Evolutionary conservation across 1,139 yeast genomes (phyloP).

Genomic region (Citeromyces hawaiiensis): DNA sequence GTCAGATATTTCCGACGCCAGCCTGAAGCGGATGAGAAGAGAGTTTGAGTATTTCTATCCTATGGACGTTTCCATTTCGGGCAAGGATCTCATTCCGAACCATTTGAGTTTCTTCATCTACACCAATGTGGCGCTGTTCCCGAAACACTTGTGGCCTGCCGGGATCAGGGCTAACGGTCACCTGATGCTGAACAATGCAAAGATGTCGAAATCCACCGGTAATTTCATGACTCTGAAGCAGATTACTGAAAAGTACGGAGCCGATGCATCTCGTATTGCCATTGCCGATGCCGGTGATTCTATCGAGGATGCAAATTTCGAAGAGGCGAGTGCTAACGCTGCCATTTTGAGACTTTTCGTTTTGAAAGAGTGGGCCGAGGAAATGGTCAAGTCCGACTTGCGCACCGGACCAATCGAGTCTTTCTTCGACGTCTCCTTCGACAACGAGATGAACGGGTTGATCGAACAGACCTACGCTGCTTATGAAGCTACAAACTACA

Average conservation of each 20-base stretch:
- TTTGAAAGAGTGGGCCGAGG: slow-evolving; percentile 93
- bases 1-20: slow-evolving; percentile 51
- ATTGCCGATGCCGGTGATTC: slow-evolving; percentile 98
- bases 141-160: slow-evolving; percentile 81
- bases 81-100: slow-evolving; percentile 95
- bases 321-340: slow-evolving; percentile 93
- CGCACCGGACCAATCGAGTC: slow-evolving; percentile 57
- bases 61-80: slow-evolving; percentile 80
- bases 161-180: slow-evolving; percentile 96
- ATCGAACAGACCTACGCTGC: slow-evolving; percentile 60
- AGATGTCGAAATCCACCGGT: slow-evolving; percentile 97
- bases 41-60: slow-evolving; percentile 96
- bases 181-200: slow-evolving; percentile 85
- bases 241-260: slow-evolving; percentile 81
- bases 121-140: slow-evolving; percentile 87
- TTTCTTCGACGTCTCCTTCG: slow-evolving; percentile 82
- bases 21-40: slow-evolving; percentile 67
- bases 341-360: slow-evolving; percentile 90
- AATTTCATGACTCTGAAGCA: slow-evolving; percentile 88
- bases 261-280: slow-evolving; percentile 96
- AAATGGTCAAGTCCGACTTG: slow-evolving; percentile 38
- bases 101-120: slow-evolving; percentile 94
- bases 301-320: slow-evolving; percentile 96
- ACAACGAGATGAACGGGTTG: slow-evolving; percentile 82
- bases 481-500: slow-evolving; percentile 65